These are phyloP conservation scores for Truncatella angustata DNA, from an alignment of 2,329 filamentous ascomycete genomes.

Conservation along the genomic window DNA sequence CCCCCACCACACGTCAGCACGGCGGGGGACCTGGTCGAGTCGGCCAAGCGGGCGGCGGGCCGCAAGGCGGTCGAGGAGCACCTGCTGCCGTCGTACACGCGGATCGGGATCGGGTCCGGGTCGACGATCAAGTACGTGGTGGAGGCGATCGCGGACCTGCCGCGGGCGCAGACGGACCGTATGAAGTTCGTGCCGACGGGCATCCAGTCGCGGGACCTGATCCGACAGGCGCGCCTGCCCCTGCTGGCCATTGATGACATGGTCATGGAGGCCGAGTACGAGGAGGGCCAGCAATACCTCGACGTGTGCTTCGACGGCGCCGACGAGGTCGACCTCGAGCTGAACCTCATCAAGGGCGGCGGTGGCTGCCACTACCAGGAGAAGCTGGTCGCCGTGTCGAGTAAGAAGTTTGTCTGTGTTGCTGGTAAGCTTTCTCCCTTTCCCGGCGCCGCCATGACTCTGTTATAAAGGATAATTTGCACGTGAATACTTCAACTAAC, in stretches of 20 bases:
- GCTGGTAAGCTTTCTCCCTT: conserved; percentile 55
- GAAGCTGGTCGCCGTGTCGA: conserved; percentile 85
- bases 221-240: conserved; percentile 73
- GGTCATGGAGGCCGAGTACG: conserved; percentile 47
- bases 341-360: conserved; percentile 97
- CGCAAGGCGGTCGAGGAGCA: conserved; percentile 72
- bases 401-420: conserved; percentile 84
- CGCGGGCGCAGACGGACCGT: conserved; percentile 47
- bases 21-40: conserved; percentile 16
- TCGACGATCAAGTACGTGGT: conserved; percentile 84
- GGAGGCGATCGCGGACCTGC: conserved; percentile 69
- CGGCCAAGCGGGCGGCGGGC: conserved; percentile 73
- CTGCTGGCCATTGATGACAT: conserved; percentile 77
- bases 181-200: conserved; percentile 93
- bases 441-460: neutral
- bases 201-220: conserved; percentile 84
- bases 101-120: conserved; percentile 76
- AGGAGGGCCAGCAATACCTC: conserved; percentile 53
- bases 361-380: conserved; percentile 98
- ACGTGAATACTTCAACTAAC: too few relatives aligned
- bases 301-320: conserved; percentile 96
- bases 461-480: neutral
- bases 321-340: conserved; percentile 89
- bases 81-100: conserved; percentile 60
- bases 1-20: conserved; percentile 12